Evolutionary conservation across 2,329 filamentous ascomycete genomes (phyloP).

Genomic region (Thelonectria discophora): DNA sequence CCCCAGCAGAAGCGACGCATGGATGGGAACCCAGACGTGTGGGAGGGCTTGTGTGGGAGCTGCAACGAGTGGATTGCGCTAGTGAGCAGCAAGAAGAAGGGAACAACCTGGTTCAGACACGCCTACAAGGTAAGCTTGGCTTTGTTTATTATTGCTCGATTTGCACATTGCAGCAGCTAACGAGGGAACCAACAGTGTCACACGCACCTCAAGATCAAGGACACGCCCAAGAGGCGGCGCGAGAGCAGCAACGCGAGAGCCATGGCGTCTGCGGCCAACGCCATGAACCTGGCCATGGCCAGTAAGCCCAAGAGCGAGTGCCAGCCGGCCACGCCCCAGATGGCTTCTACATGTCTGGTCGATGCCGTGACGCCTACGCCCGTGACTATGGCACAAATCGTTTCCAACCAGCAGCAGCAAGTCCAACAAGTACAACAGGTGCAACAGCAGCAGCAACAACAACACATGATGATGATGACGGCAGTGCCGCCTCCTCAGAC

Average conservation of each 20-base stretch:
- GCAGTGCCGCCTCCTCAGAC: constrained; percentile 31
- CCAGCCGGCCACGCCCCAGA: constrained; percentile 47
- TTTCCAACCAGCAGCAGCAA: constrained; percentile 40
- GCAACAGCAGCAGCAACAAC: no score
- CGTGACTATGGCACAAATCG: constrained; percentile 41
- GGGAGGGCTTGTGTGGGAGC: constrained; percentile 80
- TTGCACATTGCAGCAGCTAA: constrained; percentile 27
- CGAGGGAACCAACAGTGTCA: constrained; percentile 63
- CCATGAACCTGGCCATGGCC: constrained; percentile 40
- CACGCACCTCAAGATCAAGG: constrained; percentile 76
- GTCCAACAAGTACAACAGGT: constrained; percentile 16
- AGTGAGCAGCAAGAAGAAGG: constrained; percentile 88
- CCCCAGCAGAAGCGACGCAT: constrained; percentile 79
- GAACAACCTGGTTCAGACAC: constrained; percentile 91
- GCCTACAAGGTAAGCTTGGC: constrained; percentile 78
- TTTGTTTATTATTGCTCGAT: not conserved
- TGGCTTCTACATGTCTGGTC: constrained; percentile 35
- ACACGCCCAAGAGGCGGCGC: constrained; percentile 72
- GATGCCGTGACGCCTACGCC: constrained; percentile 40
- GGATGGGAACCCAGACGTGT: constrained; percentile 82
- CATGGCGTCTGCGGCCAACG: constrained; percentile 52
- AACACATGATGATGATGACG: constrained; percentile 28
- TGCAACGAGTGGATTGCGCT: constrained; percentile 84
- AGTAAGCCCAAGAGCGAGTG: constrained; percentile 58
- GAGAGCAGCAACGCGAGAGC: constrained; percentile 65